Conservation (phyloP, 2,329 filamentous ascomycete genomes). For the Cytospora mali region DNA sequence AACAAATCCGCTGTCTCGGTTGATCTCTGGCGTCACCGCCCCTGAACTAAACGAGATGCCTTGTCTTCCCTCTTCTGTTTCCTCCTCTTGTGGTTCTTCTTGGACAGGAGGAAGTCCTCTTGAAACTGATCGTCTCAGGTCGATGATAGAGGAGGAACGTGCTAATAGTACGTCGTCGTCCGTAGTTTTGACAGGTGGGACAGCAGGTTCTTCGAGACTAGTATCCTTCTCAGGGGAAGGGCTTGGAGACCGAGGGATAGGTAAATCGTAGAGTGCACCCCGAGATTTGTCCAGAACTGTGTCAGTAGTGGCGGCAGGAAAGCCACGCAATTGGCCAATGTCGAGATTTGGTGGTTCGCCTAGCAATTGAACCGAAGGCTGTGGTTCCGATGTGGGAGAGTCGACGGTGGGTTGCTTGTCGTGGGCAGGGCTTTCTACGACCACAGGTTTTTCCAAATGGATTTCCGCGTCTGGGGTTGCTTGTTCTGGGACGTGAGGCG, state of each 20-base stretch:
- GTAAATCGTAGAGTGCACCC: background rate
- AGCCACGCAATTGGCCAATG: background rate
- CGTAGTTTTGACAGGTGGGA: constrained; percentile 26
- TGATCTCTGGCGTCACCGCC: constrained; percentile 39
- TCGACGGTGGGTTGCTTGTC: constrained; percentile 37
- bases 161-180: constrained; percentile 18
- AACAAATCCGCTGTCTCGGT: constrained; percentile 54
- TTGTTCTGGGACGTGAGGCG: constrained; percentile 25
- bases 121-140: constrained; percentile 47
- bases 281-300: constrained; percentile 1
- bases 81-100: constrained; percentile 53
- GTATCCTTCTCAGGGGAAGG: constrained; percentile 8
- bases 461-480: constrained; percentile 28
- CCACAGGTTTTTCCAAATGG: constrained; percentile 29
- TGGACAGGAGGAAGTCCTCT: constrained; percentile 54
- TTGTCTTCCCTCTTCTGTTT: constrained; percentile 38
- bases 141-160: constrained; percentile 35
- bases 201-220: constrained; percentile 23
- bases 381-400: constrained; percentile 1
- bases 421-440: constrained; percentile 35
- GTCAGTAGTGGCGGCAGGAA: constrained; percentile 13
- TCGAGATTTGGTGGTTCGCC: background rate
- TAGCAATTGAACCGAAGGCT: background rate
- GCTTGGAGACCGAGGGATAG: constrained; percentile 10
- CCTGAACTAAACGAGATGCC: constrained; percentile 29